Base-by-base conservation (phyloP, 768 basidiomycete genomes). In the Piloderma croceum region DNA sequence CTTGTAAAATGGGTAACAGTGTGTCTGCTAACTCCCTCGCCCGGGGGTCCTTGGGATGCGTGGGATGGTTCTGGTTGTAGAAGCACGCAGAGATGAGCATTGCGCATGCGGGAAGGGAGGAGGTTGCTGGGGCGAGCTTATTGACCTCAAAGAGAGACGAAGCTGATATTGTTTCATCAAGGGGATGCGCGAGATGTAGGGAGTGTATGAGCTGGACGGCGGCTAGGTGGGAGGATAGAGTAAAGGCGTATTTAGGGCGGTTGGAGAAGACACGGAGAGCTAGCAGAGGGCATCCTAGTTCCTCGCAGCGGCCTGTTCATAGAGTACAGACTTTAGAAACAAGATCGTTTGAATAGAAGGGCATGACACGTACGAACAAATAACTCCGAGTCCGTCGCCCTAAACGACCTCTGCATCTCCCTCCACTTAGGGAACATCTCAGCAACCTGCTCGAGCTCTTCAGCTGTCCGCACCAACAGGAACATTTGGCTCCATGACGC, bases 231-330 rank as follows among this genome's bases (percentile, higher is more conserved):
- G 74, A 71, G 6, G 49, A 41, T 11, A 84, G 65, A 17, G 63
- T 55, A 13, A 84, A 47, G 36, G 74, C 71, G 55, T 83, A 81
- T 52, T 77, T 79, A 11, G 77, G 64, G 42, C 71, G 80, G 52
- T 84, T 62, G 17, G 75, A 73, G 51, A 81, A 80, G 17, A 82
- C 73, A 24, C 71, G 61, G 10, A 86, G 61, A 3, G 81, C 79
- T 27, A 83, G 68, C 19, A 60, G 49, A 3, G 77, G 75, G 42
- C 75, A 76, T 11, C 60, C 52, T 2, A 83, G 68, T 49, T 81
- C 70, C 44, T 72, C 65, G 39, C 81, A 84, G 7, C 83, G 81
- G 18, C 74, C 82, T 86, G 37, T 4, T 24, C 23, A n/a, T 5
- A 3, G 9, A 13, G 12, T 25, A 25, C 29, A 15, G 24, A 31